Evolutionary conservation across 192 early-diverging fungal genomes (phyloP).

Genomic region (Dimargaris verticillata): DNA sequence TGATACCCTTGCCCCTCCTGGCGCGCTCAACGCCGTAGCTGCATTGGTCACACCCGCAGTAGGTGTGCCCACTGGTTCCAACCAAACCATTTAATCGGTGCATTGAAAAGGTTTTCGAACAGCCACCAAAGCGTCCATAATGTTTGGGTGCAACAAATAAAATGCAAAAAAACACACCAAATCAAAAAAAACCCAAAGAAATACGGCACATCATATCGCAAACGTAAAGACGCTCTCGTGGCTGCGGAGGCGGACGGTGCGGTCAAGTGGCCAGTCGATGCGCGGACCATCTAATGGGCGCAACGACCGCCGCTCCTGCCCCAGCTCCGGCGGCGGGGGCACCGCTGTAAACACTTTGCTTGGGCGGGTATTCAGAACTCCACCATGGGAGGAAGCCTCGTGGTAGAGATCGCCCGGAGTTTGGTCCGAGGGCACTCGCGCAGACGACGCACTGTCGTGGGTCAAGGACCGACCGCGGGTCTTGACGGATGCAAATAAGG

Average conservation of each 20-base stretch:
- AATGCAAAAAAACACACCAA: no score
- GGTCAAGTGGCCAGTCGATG: conserved; percentile 1
- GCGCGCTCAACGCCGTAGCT: no score
- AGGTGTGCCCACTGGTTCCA: no score
- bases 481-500: conserved; percentile 1
- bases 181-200: no score
- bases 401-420: background rate
- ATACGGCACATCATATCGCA: background rate
- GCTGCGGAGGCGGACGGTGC: background rate
- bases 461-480: background rate
- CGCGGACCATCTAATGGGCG: no score
- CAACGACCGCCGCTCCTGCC: no score
- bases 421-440: background rate
- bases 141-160: no score
- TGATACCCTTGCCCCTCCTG: no score
- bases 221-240: background rate
- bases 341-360: background rate
- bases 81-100: no score
- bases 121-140: no score
- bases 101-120: no score
- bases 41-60: no score
- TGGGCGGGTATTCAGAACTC: background rate
- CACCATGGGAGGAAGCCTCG: background rate
- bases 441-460: background rate
- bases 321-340: background rate